Evolutionary conservation across 2,329 filamentous ascomycete genomes (phyloP), one percentile per base, ranked within the genome.

Genomic region (Podosphaera xanthii): DNA sequence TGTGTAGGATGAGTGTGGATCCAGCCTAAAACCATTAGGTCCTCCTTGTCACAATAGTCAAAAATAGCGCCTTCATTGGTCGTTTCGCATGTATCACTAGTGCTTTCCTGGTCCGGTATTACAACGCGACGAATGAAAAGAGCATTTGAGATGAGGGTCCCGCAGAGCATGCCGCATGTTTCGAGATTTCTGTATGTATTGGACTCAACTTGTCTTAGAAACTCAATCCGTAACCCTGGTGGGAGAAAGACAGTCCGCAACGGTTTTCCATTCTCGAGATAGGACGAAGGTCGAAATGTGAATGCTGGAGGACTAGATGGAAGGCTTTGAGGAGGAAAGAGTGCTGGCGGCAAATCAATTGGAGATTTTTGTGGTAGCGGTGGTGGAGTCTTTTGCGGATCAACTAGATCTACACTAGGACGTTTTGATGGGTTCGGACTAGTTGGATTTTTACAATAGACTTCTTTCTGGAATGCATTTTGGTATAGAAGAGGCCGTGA

Each of bases 1-100:
- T 98, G 92, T 0, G 85, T 88, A 0, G 92, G 92, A 70, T 98
- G 92, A 0, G 92, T 98, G 69, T 98, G 92, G 62, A 98, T 98
- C 92, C 92, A 98, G 46, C 67, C 67, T 46, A 69, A 56, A 6
- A 66, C 63, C 60, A 69, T 62, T 40, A 68, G 58, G 52, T 69
- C 66, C 53, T 69, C 66, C 4, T 63, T 60, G 9, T 64, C 62
- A 53, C 90, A 94, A 69, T 91, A 96, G 60, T 95, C 88, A 65
- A 96, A 90, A 35, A 96, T 77, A 0, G 82, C 81, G 36, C 80
- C 79, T 70, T 94, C 89, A 64, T 96, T 92, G 55, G 88, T 81
- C 30, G 88, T 97, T 71, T 97, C 91, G 70, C 92, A 98, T 0
- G 92, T 97, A 68, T 98, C 91, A 2, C 84, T 83, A 0, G 91